Conservation (phyloP, 352 stramenopile species). For the Globisporangium viniferum region DNA sequence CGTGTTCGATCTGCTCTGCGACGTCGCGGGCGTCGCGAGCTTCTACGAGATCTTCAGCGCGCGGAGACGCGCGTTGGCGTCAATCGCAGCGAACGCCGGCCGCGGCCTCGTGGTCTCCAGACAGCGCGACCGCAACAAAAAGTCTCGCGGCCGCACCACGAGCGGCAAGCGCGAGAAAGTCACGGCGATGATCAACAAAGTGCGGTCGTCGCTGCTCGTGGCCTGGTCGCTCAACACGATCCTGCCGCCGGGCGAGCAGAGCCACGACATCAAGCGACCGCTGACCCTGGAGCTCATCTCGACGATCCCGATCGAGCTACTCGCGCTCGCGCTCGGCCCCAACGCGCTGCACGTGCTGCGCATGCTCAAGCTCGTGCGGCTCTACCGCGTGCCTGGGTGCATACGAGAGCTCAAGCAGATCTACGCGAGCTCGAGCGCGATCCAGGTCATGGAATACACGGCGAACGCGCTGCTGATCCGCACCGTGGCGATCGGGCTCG, state of each 20-base stretch:
- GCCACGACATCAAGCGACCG: slow-evolving; percentile 31
- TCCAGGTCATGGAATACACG: slow-evolving; percentile 57
- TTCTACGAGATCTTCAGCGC: slow-evolving; percentile 52
- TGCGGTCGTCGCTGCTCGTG: slow-evolving; percentile 33
- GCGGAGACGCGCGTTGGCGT: slow-evolving; percentile 38
- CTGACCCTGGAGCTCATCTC: slow-evolving; percentile 46
- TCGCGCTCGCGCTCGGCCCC: slow-evolving; percentile 32
- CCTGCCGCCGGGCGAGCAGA: slow-evolving; percentile 26
- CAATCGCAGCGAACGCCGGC: slow-evolving; percentile 22
- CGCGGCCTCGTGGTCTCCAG: slow-evolving; percentile 22
- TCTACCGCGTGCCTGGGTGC: slow-evolving; percentile 48
- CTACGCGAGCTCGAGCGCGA: slow-evolving; percentile 29
- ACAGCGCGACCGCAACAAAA: slow-evolving; percentile 6
- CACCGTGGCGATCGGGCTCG: slow-evolving; percentile 42
- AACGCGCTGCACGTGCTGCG: slow-evolving; percentile 62
- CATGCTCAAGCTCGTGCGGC: slow-evolving; percentile 45
- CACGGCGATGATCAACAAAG: slow-evolving; percentile 18
- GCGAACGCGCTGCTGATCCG: slow-evolving; percentile 53
- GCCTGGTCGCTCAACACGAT: slow-evolving; percentile 72
- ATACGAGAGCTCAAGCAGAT: slow-evolving; percentile 50
- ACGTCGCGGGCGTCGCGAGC: slow-evolving; percentile 36
- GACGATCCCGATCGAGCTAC: slow-evolving; percentile 50
- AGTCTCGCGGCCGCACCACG: background rate
- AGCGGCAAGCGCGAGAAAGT: slow-evolving; percentile 1
- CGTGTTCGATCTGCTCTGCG: slow-evolving; percentile 45